Evolutionary conservation across 768 basidiomycete genomes (phyloP).

Genomic region (Rhodotorula paludigena): DNA sequence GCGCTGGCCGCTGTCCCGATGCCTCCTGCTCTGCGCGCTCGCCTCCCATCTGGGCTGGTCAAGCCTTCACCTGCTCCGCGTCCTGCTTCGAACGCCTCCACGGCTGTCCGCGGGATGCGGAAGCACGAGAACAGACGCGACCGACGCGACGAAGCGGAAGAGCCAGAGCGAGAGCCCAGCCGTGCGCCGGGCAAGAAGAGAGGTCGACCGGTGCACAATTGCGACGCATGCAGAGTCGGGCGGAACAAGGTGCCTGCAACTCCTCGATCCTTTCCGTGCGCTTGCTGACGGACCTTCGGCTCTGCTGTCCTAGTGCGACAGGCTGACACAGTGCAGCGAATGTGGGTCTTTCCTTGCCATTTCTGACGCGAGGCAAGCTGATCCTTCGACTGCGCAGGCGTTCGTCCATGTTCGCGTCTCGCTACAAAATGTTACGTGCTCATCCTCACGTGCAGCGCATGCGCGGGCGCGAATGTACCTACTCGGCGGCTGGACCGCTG

Average conservation of each 20-base stretch:
- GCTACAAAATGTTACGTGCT: too few relatives aligned
- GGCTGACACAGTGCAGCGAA: background rate
- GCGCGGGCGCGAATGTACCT: background rate
- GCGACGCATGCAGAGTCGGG: background rate
- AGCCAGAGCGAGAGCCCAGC: background rate
- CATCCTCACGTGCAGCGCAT: too few relatives aligned
- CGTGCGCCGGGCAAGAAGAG: background rate
- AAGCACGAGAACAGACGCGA: background rate
- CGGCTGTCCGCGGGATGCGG: too few relatives aligned
- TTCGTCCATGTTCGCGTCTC: too few relatives aligned
- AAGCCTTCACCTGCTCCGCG: too few relatives aligned
- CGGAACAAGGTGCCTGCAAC: background rate
- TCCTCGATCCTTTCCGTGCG: too few relatives aligned
- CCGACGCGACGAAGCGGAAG: background rate
- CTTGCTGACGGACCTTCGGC: background rate
- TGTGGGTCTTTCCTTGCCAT: background rate
- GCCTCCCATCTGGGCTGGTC: too few relatives aligned
- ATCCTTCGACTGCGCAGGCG: background rate
- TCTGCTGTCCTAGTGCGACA: background rate
- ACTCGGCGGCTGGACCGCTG: background rate
- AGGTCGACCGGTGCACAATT: background rate
- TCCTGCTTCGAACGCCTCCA: too few relatives aligned
- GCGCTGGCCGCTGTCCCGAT: too few relatives aligned
- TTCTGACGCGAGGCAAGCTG: background rate
- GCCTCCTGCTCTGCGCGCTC: too few relatives aligned